A percentile compares a stretch with the other conserved stretches of the same genome.
Conservation (phyloP, 2,329 filamentous ascomycete species). For the Fusarium torreyae region DNA sequence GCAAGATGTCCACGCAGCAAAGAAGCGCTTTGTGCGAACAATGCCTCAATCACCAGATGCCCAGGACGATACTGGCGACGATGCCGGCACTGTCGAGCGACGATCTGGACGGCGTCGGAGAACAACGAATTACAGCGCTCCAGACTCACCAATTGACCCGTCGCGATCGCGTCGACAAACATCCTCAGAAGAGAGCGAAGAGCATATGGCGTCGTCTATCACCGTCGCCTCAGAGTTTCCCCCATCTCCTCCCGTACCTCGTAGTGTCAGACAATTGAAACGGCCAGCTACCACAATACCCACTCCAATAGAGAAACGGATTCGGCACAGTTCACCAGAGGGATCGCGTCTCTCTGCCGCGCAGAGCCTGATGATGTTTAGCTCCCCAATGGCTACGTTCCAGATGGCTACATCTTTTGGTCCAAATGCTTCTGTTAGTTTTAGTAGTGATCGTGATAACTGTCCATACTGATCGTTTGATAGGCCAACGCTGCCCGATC, state of each 20-base stretch:
- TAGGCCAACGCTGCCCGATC: slow-evolving; percentile 41
- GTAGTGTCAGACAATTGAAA: slow-evolving; percentile 44
- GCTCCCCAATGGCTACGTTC: slow-evolving; percentile 50
- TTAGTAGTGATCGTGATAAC: neutral
- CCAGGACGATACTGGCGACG: slow-evolving; percentile 40
- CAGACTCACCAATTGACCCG: slow-evolving; percentile 38
- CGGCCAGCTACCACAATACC: slow-evolving; percentile 41
- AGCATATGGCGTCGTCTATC: slow-evolving; percentile 48
- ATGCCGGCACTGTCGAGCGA: slow-evolving; percentile 39
- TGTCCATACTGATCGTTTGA: slow-evolving; percentile 2
- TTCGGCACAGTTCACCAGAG: slow-evolving; percentile 47
- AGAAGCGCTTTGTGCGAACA: slow-evolving; percentile 48
- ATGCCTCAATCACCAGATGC: slow-evolving; percentile 44
- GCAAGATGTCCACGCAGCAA: slow-evolving; percentile 50
- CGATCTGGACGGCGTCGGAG: slow-evolving; percentile 44
- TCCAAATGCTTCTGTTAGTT: slow-evolving; percentile 39
- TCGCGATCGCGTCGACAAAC: slow-evolving; percentile 38
- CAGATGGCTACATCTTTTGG: slow-evolving; percentile 48
- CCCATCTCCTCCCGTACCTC: slow-evolving; percentile 46
- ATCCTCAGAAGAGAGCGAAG: slow-evolving; percentile 47
- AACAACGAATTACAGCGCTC: slow-evolving; percentile 40
- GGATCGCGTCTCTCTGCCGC: slow-evolving; percentile 50
- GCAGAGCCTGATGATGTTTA: slow-evolving; percentile 51
- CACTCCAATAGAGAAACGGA: slow-evolving; percentile 44
- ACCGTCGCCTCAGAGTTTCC: slow-evolving; percentile 48